phyloP scores from a whole-genome alignment of 202 grass and related monocot genomes.

The Setaria italica region DNA sequence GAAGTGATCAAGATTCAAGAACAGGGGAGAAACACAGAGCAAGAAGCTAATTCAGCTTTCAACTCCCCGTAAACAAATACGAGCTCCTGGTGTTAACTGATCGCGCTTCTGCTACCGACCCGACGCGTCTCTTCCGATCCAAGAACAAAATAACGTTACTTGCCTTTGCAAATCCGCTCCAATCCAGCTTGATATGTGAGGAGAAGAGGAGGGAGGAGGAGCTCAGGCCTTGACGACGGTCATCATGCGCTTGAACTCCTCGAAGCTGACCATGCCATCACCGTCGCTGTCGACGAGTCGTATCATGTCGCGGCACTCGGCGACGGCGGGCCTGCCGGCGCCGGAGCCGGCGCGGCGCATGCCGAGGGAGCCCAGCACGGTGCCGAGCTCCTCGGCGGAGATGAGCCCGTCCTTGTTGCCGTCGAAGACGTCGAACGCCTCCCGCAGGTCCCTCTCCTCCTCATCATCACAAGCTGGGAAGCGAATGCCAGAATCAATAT shows the following conservation, averaged over 20 bases:
- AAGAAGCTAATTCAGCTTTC: conserved; percentile 40
- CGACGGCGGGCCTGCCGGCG: conserved; percentile 32
- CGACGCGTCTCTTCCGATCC: conserved; percentile 3
- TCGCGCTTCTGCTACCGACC: conserved; percentile 21
- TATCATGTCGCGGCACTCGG: conserved; percentile 82
- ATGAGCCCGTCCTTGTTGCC: conserved; percentile 77
- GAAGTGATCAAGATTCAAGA: conserved; percentile 20
- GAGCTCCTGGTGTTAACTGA: conserved; percentile 27
- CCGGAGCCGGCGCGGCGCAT: conserved; percentile 44
- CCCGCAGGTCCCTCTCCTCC: conserved; percentile 59
- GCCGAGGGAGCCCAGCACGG: conserved; percentile 72
- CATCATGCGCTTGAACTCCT: conserved; percentile 93
- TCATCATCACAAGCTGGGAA: too few relatives aligned
- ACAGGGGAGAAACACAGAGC: conserved; percentile 48
- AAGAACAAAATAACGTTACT: conserved; percentile 47
- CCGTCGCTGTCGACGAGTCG: conserved; percentile 72
- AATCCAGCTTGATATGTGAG: neutral
- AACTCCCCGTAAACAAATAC: conserved; percentile 21
- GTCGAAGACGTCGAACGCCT: conserved; percentile 79
- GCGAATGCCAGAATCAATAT: too few relatives aligned
- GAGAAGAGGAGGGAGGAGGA: neutral
- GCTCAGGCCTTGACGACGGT: conserved; percentile 57
- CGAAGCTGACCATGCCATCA: conserved; percentile 77
- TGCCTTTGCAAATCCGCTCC: conserved; percentile 44
- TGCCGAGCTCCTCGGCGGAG: conserved; percentile 76